These are phyloP conservation scores for Solanum etuberosum DNA, from an alignment of 257 asterid genomes.

Conservation along the genomic window DNA sequence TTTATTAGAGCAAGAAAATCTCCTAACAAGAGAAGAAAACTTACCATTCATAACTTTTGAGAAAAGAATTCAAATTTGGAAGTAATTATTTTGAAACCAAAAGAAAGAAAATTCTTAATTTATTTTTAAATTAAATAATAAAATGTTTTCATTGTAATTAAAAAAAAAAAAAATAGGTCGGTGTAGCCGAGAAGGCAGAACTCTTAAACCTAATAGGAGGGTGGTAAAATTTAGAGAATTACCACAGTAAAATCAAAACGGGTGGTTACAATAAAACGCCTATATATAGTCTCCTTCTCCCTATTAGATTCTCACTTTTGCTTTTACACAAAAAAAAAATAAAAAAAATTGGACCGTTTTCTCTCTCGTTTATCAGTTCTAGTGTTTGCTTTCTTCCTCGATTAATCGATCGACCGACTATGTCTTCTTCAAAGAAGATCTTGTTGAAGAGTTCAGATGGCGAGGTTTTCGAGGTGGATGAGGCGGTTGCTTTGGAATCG, in stretches of 20 bases:
- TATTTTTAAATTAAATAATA: neutral
- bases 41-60: neutral
- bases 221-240: neutral
- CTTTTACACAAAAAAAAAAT: accelerated
- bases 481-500: constrained; percentile 38
- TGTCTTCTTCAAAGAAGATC: constrained; percentile 29
- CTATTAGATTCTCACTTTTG: accelerated
- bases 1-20: too few relatives aligned
- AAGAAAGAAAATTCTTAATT: neutral
- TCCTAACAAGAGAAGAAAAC: neutral
- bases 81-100: neutral
- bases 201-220: neutral
- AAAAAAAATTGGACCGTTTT: neutral
- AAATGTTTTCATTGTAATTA: neutral
- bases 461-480: constrained; percentile 40
- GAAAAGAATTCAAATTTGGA: neutral
- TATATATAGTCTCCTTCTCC: neutral
- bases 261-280: neutral
- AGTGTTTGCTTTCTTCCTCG: neutral
- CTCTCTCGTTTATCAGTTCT: neutral
- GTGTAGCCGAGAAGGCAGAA: neutral
- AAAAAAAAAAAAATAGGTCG: neutral
- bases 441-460: constrained; percentile 45
- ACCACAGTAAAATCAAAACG: neutral
- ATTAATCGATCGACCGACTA: neutral